Evolutionary conservation across 345 rosid genomes (phyloP).

Genomic region (Durio zibethinus): DNA sequence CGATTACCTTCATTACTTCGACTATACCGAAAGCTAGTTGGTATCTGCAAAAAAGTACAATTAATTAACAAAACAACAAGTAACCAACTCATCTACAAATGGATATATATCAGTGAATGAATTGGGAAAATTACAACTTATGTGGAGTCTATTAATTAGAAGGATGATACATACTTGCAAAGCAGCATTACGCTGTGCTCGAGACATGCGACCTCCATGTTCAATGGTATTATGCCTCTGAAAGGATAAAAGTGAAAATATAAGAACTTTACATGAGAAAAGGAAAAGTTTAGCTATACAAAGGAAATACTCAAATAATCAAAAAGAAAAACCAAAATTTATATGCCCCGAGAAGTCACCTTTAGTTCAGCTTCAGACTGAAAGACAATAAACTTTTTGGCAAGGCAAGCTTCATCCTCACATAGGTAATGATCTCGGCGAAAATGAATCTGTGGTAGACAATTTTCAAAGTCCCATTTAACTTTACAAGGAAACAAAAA

Average conservation of each 20-base stretch:
- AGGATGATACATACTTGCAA: conserved; percentile 58
- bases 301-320: neutral
- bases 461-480: neutral
- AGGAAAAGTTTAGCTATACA: neutral
- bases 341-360: conserved; percentile 39
- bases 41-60: conserved; percentile 49
- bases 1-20: conserved; percentile 58
- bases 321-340: neutral
- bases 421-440: conserved; percentile 86
- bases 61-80: neutral
- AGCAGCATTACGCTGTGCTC: conserved; percentile 87
- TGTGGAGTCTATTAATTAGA: neutral
- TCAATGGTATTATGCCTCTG: conserved; percentile 92
- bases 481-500: neutral
- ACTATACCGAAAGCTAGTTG: conserved; percentile 82
- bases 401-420: conserved; percentile 91
- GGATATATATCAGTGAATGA: neutral
- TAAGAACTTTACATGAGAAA: neutral
- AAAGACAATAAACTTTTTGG: conserved; percentile 86
- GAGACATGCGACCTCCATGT: conserved; percentile 96
- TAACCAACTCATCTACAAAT: conserved; percentile 1
- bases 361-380: conserved; percentile 84
- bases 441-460: conserved; percentile 71
- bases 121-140: neutral
- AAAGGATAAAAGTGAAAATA: conserved; percentile 5